Base-by-base conservation (phyloP, 495 filamentous ascomycete species). In the Rostrohypoxylon terebratum region DNA sequence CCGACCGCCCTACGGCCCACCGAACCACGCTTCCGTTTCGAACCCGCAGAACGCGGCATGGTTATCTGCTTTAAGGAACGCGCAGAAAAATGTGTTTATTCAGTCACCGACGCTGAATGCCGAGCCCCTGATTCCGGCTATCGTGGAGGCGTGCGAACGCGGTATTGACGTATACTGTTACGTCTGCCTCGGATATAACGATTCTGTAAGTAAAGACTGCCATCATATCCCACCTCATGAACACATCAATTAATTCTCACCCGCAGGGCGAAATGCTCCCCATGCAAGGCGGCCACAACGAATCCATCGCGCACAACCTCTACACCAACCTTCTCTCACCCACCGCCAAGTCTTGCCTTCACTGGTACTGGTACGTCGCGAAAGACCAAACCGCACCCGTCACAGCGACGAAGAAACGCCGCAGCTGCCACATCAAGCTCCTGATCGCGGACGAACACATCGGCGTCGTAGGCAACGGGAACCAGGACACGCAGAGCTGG, bases 401-500 rank as follows among this genome's bases (percentile, higher is more conserved):
- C 45, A 83, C 88, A 36, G 88, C 90, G 33, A 80, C 78, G 9
- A 86, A 85, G 73, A 90, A 91, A 75, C 79, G 83, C 28, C 84
- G 92, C 2, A 87, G 84, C 73, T 93, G 91, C 75, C 91, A 94
- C 75, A 81, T 93, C 77, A 94, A 94, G 76, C 78, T 94, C 51
- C 87, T 94, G 80, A 88, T 94, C 60, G 86, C 88, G 4, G 92
- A 94, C 75, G 87, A 85, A 42, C 82, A 80, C 48, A 80, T 94
- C 67, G 90, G 85, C 11, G 89, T 94, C 53, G 85, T 90, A 81
- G 91, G 91, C 5, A 92, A 88, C 69, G 92, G 92, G 0, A 94
- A 94, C 75, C 88, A 92, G 73, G 92, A 94, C 61, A 93, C 92
- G n/a, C 92, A 94, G 81, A 88, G 84, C 65, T 94, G 89, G 88